Base-by-base conservation (phyloP, 140 eudicot species). In the Cichorium intybus region DNA sequence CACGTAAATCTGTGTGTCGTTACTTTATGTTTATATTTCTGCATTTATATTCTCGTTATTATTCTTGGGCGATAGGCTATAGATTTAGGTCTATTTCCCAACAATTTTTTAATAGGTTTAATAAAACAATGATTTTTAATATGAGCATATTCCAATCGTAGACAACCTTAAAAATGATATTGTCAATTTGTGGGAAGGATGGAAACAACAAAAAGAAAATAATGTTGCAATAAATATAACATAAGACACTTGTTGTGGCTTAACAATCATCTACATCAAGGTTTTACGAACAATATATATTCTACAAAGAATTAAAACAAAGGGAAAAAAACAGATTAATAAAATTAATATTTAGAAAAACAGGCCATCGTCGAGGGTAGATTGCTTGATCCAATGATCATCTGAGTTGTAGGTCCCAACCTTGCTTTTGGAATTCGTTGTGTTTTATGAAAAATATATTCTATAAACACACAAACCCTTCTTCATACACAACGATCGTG, bases 371-470 rank as follows among this genome's bases (percentile, higher is more conserved):
- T 55, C 1, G 35, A 10, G 24, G 56, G 24, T 56, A 37, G n/a
- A 0, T 37, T 10, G 48, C 15, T 41, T 4, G 29, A 26, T 26
- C 29, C 3, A 16, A 27, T 17, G 5, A 26, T 15, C 51, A 15
- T 60, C 24, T 33, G 22, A 37, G 27, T 62, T 62, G 70, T 64
- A 29, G 34, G 12, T n/a, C 23, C 16, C 70, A 28, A 45, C 31
- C 18, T 41, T 41, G 46, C 48, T 14, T 56, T 16, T 28, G 21
- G 46, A 17, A 8, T 6, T 31, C 63, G 57, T 63, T 46, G 43
- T 27, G 45, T 39, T n/a, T 65, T 66, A 29, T 33, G 71, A 50
- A 41, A 11, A 47, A 3, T 0, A 33, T 50, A 8, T n/a, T 28
- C 24, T 56, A 27, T 56, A 56, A 56, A 29, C 63, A 56, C n/a